A percentile compares a stretch with the other conserved stretches of the same genome.
Conservation (phyloP, 148 eudicot genomes). For the Simmondsia chinensis region DNA sequence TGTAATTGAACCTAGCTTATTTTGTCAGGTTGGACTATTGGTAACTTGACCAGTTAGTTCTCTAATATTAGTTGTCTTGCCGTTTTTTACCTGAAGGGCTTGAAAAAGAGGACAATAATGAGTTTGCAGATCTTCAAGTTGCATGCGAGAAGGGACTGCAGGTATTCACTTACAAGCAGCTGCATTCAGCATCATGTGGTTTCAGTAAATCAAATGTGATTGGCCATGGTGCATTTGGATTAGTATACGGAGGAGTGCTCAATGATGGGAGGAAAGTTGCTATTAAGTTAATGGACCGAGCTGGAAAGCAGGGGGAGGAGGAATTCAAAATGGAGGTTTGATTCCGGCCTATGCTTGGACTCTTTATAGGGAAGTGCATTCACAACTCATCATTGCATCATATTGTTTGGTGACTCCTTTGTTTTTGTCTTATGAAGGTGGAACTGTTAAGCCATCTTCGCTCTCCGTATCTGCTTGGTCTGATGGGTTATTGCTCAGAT, state of each 20-base stretch:
- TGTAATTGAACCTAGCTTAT: too few species aligned
- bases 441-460: slow-evolving; percentile 71
- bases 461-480: slow-evolving; percentile 73
- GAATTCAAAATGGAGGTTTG: slow-evolving; percentile 89
- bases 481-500: slow-evolving; percentile 85
- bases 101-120: slow-evolving; percentile 40
- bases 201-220: slow-evolving; percentile 84
- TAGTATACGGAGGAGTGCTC: slow-evolving; percentile 79
- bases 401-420: slow-evolving; percentile 7
- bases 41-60: too few species aligned
- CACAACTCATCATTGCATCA: neutral
- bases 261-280: slow-evolving; percentile 84
- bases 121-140: slow-evolving; percentile 31
- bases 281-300: slow-evolving; percentile 79
- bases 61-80: too few species aligned
- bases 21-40: too few species aligned
- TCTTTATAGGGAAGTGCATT: neutral
- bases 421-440: slow-evolving; percentile 34
- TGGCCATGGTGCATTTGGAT: slow-evolving; percentile 92
- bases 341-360: too few species aligned
- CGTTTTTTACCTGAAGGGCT: slow-evolving; percentile 36
- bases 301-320: slow-evolving; percentile 93
- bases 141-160: slow-evolving; percentile 64
- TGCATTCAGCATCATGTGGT: slow-evolving; percentile 80
- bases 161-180: slow-evolving; percentile 77